These are phyloP conservation scores for Citrullus mucosospermus DNA, from an alignment of 306 rosid species.

Conservation along the genomic window DNA sequence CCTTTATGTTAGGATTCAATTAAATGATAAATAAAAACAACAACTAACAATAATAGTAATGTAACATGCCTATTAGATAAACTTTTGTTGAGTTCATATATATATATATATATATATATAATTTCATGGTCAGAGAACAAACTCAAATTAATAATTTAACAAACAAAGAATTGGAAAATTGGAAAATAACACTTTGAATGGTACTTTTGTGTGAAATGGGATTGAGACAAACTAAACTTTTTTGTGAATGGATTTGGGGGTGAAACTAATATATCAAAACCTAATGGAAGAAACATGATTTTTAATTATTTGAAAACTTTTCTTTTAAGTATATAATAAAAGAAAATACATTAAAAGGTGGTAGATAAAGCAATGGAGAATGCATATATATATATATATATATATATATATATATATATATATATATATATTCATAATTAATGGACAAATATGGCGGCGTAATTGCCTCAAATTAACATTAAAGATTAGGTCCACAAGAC, in stretches of 20 bases:
- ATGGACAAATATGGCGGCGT: conserved; percentile 4
- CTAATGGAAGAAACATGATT: background rate
- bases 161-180: background rate
- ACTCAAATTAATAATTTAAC: background rate
- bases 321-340: background rate
- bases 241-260: background rate
- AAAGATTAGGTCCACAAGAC: background rate
- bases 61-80: too few relatives aligned
- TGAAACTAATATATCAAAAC: background rate
- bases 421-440: background rate
- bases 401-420: background rate
- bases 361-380: background rate
- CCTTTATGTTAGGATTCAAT: background rate
- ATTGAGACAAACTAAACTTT: background rate
- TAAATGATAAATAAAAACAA: too few relatives aligned
- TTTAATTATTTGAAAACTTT: background rate
- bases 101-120: too few relatives aligned
- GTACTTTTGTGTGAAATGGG: background rate
- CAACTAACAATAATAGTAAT: too few relatives aligned
- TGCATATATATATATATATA: background rate
- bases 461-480: conserved; percentile 1
- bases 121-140: background rate
- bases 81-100: too few relatives aligned
- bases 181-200: background rate
- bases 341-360: background rate